A percentile compares a stretch with the other conserved stretches of the same genome.
Evolutionary conservation across 2,329 filamentous ascomycete genomes (phyloP).

Genomic region (Pyricularia grisea): DNA sequence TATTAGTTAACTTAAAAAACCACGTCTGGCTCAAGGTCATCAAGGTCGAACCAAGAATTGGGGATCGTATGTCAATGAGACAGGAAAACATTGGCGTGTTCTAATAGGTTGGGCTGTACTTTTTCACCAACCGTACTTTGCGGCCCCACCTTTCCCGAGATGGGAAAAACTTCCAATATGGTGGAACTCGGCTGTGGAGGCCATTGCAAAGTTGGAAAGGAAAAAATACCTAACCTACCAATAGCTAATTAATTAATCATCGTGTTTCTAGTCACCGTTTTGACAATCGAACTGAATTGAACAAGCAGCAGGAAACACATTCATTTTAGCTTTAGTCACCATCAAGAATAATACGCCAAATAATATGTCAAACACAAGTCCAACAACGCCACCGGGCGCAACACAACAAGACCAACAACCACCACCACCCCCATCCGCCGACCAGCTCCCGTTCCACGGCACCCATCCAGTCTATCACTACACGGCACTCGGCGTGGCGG

Average conservation of each 20-base stretch:
- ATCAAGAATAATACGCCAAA: background rate
- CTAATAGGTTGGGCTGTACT: background rate
- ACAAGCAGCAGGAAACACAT: background rate
- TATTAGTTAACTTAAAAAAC: no score
- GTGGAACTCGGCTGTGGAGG: background rate
- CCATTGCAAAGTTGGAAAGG: background rate
- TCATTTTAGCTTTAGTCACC: background rate
- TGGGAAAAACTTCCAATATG: background rate
- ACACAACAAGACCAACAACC: background rate
- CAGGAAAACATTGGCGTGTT: background rate
- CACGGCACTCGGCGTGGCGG: constrained; percentile 35
- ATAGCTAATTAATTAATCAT: background rate
- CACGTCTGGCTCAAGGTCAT: no score
- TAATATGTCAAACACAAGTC: background rate
- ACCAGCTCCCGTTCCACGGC: constrained; percentile 10
- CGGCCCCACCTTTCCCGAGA: background rate
- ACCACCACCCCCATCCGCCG: background rate
- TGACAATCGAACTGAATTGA: background rate
- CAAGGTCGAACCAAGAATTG: no score
- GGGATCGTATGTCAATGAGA: no score
- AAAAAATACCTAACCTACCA: background rate
- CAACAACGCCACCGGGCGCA: background rate
- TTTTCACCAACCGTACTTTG: background rate
- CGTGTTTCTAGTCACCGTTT: background rate
- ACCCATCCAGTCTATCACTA: constrained; percentile 32